These are phyloP conservation scores for Diophrys sp. DNA, from an alignment of 73 alveolate genomes.

Conservation along the genomic window DNA sequence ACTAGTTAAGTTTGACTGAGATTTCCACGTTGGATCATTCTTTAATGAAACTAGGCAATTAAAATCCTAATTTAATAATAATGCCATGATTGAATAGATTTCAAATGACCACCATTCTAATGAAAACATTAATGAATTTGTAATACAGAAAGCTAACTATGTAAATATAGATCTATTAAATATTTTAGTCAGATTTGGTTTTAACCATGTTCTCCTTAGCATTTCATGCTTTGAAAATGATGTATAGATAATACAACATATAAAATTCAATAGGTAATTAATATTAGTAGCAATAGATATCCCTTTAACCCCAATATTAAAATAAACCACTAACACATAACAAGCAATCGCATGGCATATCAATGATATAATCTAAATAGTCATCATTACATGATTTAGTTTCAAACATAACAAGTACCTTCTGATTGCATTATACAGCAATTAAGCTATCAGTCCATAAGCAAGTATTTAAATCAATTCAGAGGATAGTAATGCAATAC, in stretches of 20 bases:
- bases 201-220: neutral
- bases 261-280: neutral
- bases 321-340: too few relatives aligned
- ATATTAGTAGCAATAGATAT: neutral
- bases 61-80: too few relatives aligned
- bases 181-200: neutral
- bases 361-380: neutral
- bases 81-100: neutral
- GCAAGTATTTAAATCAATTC: neutral
- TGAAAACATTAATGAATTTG: neutral
- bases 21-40: too few relatives aligned
- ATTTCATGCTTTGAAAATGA: neutral
- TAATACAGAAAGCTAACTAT: neutral
- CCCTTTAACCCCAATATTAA: neutral
- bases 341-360: neutral
- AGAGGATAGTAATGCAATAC: neutral
- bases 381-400: neutral
- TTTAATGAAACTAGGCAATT: too few relatives aligned
- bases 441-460: neutral
- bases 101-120: neutral
- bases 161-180: too few relatives aligned
- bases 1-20: too few relatives aligned
- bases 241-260: too few relatives aligned
- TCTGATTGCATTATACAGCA: neutral
- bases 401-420: neutral